A percentile compares a stretch with the other conserved stretches of the same genome.
phyloP scores from a whole-genome alignment of 1,284 basidiomycete species.

The Pseudozyma thailandica region DNA sequence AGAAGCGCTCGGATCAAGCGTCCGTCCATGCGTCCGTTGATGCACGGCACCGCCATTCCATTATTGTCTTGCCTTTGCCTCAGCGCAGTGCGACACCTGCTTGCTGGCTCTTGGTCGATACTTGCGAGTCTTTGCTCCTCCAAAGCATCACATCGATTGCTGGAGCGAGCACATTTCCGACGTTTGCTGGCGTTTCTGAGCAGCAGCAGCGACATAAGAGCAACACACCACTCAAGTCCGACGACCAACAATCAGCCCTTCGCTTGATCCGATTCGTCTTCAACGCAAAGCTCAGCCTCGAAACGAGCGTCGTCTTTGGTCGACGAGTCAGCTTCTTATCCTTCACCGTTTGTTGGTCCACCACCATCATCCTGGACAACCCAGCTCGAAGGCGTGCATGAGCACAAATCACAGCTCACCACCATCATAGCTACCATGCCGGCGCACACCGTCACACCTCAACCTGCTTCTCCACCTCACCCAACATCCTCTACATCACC shows the following conservation, averaged over 20 bases:
- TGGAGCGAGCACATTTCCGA: too few species aligned
- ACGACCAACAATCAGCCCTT: not conserved
- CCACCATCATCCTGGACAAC: too few species aligned
- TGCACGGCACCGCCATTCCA: not conserved
- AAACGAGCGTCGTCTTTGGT: too few species aligned
- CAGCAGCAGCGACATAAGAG: too few species aligned
- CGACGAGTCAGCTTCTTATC: too few species aligned
- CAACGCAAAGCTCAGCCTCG: not conserved
- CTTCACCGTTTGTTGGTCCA: too few species aligned
- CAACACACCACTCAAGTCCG: not conserved
- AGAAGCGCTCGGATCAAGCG: slow-evolving; percentile 17
- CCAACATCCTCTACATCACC: slow-evolving; percentile 6
- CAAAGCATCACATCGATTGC: not conserved
- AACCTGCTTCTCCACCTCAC: slow-evolving; percentile 13
- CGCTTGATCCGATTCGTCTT: not conserved
- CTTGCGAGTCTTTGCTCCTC: too few species aligned
- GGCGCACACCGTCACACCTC: not conserved
- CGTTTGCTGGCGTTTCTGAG: too few species aligned
- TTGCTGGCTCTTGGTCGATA: too few species aligned
- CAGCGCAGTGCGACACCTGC: not conserved
- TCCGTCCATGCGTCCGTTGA: slow-evolving; percentile 1
- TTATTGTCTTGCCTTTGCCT: not conserved
- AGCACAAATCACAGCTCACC: too few species aligned
- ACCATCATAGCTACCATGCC: too few species aligned
- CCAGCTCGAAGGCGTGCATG: too few species aligned